Conservation (phyloP, 1,284 basidiomycete species). For the Trametes sp. region DNA sequence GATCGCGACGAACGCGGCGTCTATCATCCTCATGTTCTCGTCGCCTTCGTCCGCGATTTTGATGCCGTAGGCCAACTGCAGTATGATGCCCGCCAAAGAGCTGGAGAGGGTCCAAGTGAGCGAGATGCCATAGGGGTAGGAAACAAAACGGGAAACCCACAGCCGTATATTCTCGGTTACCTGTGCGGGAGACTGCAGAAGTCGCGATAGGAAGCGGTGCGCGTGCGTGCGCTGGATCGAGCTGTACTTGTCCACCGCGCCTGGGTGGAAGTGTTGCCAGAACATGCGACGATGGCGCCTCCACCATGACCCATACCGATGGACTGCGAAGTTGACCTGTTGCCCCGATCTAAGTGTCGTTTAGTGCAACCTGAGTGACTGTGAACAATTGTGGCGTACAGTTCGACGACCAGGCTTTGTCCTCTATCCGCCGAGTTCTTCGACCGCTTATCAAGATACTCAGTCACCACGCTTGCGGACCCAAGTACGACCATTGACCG, state of each 20-base stretch:
- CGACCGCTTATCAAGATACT: constrained; percentile 25
- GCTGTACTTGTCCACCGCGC: neutral
- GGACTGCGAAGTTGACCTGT: neutral
- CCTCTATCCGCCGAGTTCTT: constrained; percentile 25
- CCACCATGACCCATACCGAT: constrained; percentile 13
- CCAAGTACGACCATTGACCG: constrained; percentile 34
- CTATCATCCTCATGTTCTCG: neutral
- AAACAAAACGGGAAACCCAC: neutral
- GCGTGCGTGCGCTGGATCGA: neutral
- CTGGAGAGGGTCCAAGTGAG: neutral
- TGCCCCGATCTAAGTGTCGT: neutral
- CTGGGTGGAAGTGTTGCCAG: constrained; percentile 3
- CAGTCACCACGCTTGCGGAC: constrained; percentile 12
- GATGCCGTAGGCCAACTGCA: constrained; percentile 22
- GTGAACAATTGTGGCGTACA: neutral
- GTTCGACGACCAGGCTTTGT: neutral
- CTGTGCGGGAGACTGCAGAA: neutral
- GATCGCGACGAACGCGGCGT: constrained; percentile 14
- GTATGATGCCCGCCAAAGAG: constrained; percentile 6
- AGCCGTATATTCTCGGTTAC: constrained; percentile 4
- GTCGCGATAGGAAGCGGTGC: neutral
- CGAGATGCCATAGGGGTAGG: neutral
- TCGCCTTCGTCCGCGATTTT: constrained; percentile 11
- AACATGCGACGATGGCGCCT: constrained; percentile 8
- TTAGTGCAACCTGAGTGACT: too few relatives aligned